Conservation (phyloP, 768 basidiomycete species). For the Tylopilus felleus region DNA sequence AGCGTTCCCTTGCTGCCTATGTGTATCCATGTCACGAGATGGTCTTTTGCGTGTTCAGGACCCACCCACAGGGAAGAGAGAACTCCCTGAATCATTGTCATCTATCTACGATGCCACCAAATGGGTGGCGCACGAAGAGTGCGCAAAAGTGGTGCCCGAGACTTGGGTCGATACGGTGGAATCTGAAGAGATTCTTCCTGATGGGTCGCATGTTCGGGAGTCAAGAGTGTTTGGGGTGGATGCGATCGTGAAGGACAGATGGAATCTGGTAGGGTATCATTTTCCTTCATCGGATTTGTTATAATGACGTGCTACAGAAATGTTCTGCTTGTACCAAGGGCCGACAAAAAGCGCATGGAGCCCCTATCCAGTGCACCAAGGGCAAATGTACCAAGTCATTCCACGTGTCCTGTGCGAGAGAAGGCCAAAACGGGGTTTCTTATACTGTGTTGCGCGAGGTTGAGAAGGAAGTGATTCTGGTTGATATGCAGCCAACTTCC, state of each 20-base stretch:
- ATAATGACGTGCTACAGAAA: slow-evolving; percentile 55
- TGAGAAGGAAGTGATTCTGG: slow-evolving; percentile 76
- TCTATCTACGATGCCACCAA: slow-evolving; percentile 27
- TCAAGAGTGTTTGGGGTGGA: slow-evolving; percentile 79
- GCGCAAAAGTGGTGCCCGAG: slow-evolving; percentile 82
- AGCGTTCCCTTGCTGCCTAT: slow-evolving; percentile 65
- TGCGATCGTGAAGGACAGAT: slow-evolving; percentile 84
- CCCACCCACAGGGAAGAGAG: slow-evolving; percentile 55
- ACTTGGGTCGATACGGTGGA: slow-evolving; percentile 84
- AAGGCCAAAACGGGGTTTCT: slow-evolving; percentile 48
- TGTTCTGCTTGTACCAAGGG: slow-evolving; percentile 80
- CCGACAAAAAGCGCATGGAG: slow-evolving; percentile 65
- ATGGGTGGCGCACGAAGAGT: slow-evolving; percentile 80
- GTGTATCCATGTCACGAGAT: slow-evolving; percentile 49
- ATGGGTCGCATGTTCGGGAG: slow-evolving; percentile 39
- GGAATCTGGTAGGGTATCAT: slow-evolving; percentile 71
- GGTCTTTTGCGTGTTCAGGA: slow-evolving; percentile 67
- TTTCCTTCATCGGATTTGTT: not conserved
- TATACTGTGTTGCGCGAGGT: slow-evolving; percentile 65
- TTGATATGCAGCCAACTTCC: slow-evolving; percentile 37
- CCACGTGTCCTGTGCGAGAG: slow-evolving; percentile 86
- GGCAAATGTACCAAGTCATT: slow-evolving; percentile 93
- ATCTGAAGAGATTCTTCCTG: slow-evolving; percentile 22
- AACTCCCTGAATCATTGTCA: slow-evolving; percentile 40
- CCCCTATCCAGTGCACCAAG: slow-evolving; percentile 89